Evolutionary conservation across 805 yeast species (phyloP), one percentile per base, ranked within the genome.

Genomic region (Candida insectalens): DNA sequence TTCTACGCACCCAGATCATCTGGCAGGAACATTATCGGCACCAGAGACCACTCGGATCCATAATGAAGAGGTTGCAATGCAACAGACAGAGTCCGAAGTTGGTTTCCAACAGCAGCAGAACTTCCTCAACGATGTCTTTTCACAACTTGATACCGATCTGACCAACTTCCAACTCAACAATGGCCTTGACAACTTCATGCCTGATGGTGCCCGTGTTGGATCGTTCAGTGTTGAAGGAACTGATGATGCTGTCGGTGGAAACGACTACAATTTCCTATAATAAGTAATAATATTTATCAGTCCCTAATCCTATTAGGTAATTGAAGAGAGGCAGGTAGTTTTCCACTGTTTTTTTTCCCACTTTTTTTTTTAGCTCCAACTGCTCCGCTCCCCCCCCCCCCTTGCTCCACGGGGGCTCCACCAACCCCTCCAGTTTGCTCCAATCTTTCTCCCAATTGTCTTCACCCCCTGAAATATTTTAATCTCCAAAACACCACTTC

Each of bases 141-240:
- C 36, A 23, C 57, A 55, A 34, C 53, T 55, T 19, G 59, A 55
- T 31, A 44, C 51, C 2, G 60, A 55, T 37, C 40, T 55, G n/a
- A 47, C 50, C 46, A 46, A 44, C 32, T 39, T 44, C 23, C 43
- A 42, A 32, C 25, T 40, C 3, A 30, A 20, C 15, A 44, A 37
- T 16, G 33, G 35, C n/a, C 25, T 36, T 28, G 23, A 21, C 23
- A 8, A 8, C 23, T 16, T 9, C 18, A 14, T 9, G 26, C 12
- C 27, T 15, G n/a, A 13, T 5, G 25, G 17, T n/a, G 19, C 19
- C n/a, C 18, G 14, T 13, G 9, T n/a, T 12, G 32, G 32, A 17
- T 29, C 32, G 5, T 30, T 30, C 18, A 30, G 33, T 20, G 33
- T 26, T 3, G 10, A 21, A 12, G 23, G 23, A 21, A n/a, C n/a